Evolutionary conservation across 2,329 filamentous ascomycete species (phyloP).

Genomic region (Fusarium pseudonygamai): DNA sequence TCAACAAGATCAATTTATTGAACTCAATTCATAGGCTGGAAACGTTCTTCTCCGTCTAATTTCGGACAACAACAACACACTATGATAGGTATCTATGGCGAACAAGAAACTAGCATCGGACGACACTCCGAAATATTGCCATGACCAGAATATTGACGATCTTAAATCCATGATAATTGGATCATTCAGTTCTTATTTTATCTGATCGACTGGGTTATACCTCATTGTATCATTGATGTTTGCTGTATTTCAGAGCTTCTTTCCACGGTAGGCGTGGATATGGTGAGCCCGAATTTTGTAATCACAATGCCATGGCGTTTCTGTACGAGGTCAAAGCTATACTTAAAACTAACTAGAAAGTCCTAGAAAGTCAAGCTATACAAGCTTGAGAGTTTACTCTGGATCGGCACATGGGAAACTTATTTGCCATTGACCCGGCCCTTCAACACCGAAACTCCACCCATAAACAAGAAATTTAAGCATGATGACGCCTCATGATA

Average conservation of each 20-base stretch:
- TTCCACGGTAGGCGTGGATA: not conserved
- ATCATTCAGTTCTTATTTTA: not conserved
- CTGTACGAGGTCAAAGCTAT: not conserved
- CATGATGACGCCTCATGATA: not conserved
- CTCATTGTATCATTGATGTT: not conserved
- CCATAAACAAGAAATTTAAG: not conserved
- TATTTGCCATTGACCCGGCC: not conserved
- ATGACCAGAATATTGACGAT: not conserved
- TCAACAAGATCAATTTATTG: not conserved
- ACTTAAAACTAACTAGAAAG: not conserved
- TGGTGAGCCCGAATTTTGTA: not conserved
- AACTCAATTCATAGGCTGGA: not conserved
- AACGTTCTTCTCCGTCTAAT: not conserved
- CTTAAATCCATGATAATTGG: fast-evolving
- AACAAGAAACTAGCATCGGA: not conserved
- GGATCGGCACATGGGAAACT: not conserved
- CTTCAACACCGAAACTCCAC: not conserved
- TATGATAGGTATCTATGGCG: not conserved
- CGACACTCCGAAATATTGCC: not conserved
- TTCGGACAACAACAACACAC: not conserved
- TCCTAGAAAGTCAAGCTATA: too few species aligned
- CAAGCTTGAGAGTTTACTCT: not conserved
- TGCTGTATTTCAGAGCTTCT: not conserved
- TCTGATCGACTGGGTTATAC: fast-evolving
- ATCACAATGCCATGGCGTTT: not conserved